A percentile compares a stretch with the other conserved stretches of the same genome.
Conservation (phyloP, 495 filamentous ascomycete species). For the Stereocaulon alpinum region DNA sequence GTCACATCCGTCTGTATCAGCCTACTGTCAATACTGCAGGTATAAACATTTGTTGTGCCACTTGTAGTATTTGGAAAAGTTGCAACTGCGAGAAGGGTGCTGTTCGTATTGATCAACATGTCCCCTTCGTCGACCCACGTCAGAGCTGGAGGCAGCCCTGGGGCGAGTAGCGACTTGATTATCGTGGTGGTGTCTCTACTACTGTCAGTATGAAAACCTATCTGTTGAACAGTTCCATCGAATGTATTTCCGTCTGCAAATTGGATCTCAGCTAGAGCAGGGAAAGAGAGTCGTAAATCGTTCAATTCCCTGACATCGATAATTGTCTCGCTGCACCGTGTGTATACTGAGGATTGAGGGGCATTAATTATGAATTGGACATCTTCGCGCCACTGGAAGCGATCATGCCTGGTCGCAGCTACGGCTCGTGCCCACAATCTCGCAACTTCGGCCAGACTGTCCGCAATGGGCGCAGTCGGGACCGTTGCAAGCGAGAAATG, state of each 20-base stretch:
- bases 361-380: neutral
- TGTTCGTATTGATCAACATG: neutral
- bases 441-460: neutral
- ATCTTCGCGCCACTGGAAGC: conserved; percentile 4
- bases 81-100: neutral
- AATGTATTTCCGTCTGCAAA: neutral
- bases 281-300: neutral
- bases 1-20: neutral
- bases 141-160: neutral
- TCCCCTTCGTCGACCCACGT: neutral
- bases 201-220: neutral
- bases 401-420: neutral
- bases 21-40: neutral
- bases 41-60: neutral
- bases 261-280: neutral
- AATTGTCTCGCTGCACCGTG: neutral
- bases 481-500: conserved; percentile 2
- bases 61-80: neutral
- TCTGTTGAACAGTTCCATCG: neutral
- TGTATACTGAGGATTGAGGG: neutral
- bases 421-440: neutral
- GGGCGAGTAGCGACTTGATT: neutral
- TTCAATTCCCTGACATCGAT: neutral
- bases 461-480: neutral
- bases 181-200: neutral